Conservation (phyloP, 2,329 filamentous ascomycete genomes). For the Sclerotinia spermophila region DNA sequence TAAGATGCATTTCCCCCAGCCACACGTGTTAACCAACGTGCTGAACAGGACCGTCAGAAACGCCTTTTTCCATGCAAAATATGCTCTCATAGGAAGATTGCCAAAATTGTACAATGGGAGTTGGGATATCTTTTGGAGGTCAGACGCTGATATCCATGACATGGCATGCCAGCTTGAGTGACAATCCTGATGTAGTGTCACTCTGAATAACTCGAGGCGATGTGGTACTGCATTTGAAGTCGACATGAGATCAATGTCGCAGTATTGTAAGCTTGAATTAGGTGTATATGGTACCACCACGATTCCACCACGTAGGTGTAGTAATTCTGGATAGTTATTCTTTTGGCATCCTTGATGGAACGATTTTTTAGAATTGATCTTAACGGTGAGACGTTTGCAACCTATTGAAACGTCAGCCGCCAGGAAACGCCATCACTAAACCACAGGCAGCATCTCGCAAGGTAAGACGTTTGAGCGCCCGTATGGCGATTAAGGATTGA, state of each 20-base stretch:
- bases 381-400: not conserved
- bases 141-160: conserved; percentile 12
- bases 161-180: conserved; percentile 4
- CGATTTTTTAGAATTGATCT: not conserved
- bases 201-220: conserved; percentile 13
- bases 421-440: not conserved
- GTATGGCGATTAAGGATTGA: not conserved
- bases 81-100: not conserved
- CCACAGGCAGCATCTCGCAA: not conserved
- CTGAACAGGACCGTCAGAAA: not conserved
- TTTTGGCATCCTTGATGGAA: not conserved
- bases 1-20: conserved; percentile 1
- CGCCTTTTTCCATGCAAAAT: conserved; percentile 7
- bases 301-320: not conserved
- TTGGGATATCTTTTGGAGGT: conserved; percentile 1
- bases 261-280: not conserved
- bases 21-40: conserved; percentile 13
- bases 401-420: not conserved
- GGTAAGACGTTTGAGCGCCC: not conserved
- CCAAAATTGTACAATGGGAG: not conserved
- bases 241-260: conserved; percentile 14
- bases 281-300: not conserved
- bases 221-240: conserved; percentile 2
- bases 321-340: not conserved
- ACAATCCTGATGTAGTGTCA: conserved; percentile 11